phyloP scores from a whole-genome alignment of 2,329 filamentous ascomycete species.

The Monilinia vaccinii-corymbosi region DNA sequence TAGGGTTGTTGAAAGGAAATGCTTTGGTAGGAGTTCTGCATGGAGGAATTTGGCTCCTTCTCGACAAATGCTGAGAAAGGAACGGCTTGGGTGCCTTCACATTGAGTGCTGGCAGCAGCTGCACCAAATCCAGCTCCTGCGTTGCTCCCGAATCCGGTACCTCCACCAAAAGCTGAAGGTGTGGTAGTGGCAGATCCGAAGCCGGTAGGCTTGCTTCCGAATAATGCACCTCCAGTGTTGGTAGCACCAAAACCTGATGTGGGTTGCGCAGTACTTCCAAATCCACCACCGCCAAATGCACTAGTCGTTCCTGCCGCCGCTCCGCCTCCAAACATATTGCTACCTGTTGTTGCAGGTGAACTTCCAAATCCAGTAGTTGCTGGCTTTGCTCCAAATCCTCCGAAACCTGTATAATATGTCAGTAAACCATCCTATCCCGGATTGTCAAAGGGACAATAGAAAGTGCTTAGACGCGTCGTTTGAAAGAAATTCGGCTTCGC shows the following conservation, averaged over 20 bases:
- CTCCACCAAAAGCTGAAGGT: conserved; percentile 24
- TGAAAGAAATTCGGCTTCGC: not conserved
- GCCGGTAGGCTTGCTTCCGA: conserved; percentile 24
- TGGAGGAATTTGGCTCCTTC: conserved; percentile 56
- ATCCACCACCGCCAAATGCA: conserved; percentile 19
- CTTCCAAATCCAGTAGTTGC: conserved; percentile 36
- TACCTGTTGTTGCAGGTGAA: conserved; percentile 33
- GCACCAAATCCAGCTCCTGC: conserved; percentile 38
- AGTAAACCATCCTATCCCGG: conserved; percentile 10
- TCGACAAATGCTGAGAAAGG: conserved; percentile 62
- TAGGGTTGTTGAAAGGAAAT: conserved; percentile 72
- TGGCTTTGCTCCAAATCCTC: conserved; percentile 33
- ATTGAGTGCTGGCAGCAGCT: conserved; percentile 39
- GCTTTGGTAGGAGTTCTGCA: conserved; percentile 64
- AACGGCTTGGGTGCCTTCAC: conserved; percentile 60
- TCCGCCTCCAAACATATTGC: conserved; percentile 43
- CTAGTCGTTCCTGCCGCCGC: conserved; percentile 25
- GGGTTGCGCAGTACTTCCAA: conserved; percentile 14
- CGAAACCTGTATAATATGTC: conserved; percentile 34
- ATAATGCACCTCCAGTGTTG: conserved; percentile 23
- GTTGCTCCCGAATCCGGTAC: conserved; percentile 32
- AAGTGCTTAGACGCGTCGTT: not conserved
- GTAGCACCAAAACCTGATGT: conserved; percentile 21
- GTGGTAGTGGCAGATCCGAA: conserved; percentile 29
- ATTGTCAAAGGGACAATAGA: not conserved